A percentile compares a stretch with the other conserved stretches of the same genome.
These are phyloP conservation scores for Pyrenochaeta sp. DNA, from an alignment of 2,329 filamentous ascomycete species.

Conservation along the genomic window DNA sequence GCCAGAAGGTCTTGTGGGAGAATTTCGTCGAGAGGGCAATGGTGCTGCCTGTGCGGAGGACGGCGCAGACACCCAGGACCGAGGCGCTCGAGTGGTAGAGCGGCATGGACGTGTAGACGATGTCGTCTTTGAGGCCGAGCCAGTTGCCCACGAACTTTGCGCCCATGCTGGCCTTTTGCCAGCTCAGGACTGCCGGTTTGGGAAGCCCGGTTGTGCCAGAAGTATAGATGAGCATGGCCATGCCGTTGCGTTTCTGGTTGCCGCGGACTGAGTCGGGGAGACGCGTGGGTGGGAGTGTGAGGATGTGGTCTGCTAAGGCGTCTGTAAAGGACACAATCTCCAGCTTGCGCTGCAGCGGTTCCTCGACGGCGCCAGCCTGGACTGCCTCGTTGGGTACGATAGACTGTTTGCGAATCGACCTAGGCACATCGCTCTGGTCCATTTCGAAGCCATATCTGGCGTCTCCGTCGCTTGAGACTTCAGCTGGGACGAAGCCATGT, in stretches of 20 bases:
- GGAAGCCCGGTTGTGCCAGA: constrained; percentile 48
- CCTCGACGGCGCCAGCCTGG: constrained; percentile 11
- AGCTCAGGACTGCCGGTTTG: constrained; percentile 44
- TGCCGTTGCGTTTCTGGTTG: constrained; percentile 30
- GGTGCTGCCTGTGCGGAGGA: constrained; percentile 37
- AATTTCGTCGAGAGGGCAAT: constrained; percentile 41
- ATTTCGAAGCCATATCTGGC: constrained; percentile 33
- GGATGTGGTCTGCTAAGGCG: constrained; percentile 33
- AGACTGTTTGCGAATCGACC: constrained; percentile 26
- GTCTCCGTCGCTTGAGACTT: constrained; percentile 12
- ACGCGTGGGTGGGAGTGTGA: constrained; percentile 36
- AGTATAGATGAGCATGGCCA: constrained; percentile 51
- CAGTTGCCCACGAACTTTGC: constrained; percentile 28
- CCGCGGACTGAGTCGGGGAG: constrained; percentile 36
- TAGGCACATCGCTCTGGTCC: constrained; percentile 26
- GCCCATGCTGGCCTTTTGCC: constrained; percentile 31
- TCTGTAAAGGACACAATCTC: constrained; percentile 43
- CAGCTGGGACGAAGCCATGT: constrained; percentile 31
- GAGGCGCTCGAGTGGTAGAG: constrained; percentile 47
- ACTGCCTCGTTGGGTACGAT: constrained; percentile 13
- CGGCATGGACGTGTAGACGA: constrained; percentile 50
- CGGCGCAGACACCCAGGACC: constrained; percentile 35
- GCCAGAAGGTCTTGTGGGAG: constrained; percentile 49
- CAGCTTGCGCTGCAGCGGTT: constrained; percentile 24
- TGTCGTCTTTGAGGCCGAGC: constrained; percentile 36